Evolutionary conservation across 2,329 filamentous ascomycete genomes (phyloP).

Genomic region (Boeremia exigua): DNA sequence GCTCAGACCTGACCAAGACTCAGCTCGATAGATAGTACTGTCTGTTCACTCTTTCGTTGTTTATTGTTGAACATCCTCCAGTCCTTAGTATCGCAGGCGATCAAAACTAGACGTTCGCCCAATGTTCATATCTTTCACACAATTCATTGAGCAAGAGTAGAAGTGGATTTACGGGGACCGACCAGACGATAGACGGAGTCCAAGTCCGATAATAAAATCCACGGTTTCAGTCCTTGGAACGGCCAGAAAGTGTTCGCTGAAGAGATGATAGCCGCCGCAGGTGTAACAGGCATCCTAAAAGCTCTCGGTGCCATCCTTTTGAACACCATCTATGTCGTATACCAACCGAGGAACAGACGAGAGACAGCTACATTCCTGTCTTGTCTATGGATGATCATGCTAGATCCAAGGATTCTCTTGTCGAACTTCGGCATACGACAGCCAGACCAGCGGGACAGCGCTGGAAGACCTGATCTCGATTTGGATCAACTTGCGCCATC

Average conservation of each 20-base stretch:
- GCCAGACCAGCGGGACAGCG: constrained; percentile 1
- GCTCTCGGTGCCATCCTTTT: constrained; percentile 4
- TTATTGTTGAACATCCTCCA: too few relatives aligned
- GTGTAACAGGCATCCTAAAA: constrained; percentile 4
- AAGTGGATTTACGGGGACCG: background rate
- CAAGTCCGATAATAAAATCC: constrained; percentile 50
- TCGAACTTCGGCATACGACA: constrained; percentile 9
- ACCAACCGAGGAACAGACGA: background rate
- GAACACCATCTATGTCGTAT: constrained; percentile 13
- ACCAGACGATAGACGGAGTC: constrained; percentile 19
- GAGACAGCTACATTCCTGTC: background rate
- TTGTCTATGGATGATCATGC: background rate
- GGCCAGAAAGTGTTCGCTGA: constrained; percentile 20
- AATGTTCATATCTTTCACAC: constrained; percentile 3
- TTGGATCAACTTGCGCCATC: constrained; percentile 14
- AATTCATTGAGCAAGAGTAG: constrained; percentile 11
- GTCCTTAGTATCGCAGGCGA: background rate
- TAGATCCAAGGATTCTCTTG: constrained; percentile 12
- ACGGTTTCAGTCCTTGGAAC: constrained; percentile 45
- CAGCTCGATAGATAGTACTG: background rate
- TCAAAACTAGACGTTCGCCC: background rate
- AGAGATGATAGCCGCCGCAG: constrained; percentile 11
- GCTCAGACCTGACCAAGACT: background rate
- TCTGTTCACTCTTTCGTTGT: background rate
- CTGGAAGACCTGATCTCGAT: constrained; percentile 4